A percentile compares a stretch with the other conserved stretches of the same genome.
Conservation (phyloP, 768 basidiomycete genomes). For the Gloeophyllum trabeum region DNA sequence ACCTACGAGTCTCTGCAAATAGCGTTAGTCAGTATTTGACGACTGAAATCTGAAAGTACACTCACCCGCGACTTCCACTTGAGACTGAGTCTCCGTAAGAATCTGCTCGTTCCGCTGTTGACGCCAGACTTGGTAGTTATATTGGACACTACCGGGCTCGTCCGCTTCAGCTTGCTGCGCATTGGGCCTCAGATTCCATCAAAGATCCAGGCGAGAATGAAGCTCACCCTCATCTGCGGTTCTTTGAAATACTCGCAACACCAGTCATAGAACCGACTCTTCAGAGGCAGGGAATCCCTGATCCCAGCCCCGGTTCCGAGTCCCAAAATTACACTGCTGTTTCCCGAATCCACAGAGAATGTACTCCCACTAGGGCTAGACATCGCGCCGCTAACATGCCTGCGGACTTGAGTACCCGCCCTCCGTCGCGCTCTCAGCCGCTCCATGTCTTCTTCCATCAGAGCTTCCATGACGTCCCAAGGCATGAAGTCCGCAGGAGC, state of each 20-base stretch:
- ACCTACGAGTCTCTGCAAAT: conserved; percentile 42
- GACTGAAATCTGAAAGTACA: conserved; percentile 4
- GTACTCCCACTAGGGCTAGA: conserved; percentile 68
- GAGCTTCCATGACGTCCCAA: conserved; percentile 74
- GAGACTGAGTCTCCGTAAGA: conserved; percentile 51
- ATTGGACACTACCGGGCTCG: conserved; percentile 88
- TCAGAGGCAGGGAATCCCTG: conserved; percentile 78
- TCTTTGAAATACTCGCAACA: conserved; percentile 96
- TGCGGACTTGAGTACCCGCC: conserved; percentile 25
- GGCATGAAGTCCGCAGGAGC: conserved; percentile 47
- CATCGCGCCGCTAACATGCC: conserved; percentile 29
- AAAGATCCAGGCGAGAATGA: not conserved
- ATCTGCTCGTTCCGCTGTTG: conserved; percentile 84
- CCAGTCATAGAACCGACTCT: conserved; percentile 92
- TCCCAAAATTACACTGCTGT: conserved; percentile 60
- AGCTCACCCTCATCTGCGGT: conserved; percentile 91
- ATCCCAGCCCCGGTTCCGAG: conserved; percentile 74
- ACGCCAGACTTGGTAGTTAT: conserved; percentile 94
- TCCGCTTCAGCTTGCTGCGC: conserved; percentile 84
- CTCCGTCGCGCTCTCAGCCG: conserved; percentile 64
- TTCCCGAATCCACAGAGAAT: conserved; percentile 65
- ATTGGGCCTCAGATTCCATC: conserved; percentile 3
- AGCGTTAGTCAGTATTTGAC: conserved; percentile 1
- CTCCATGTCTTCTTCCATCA: conserved; percentile 95
- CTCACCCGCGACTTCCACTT: conserved; percentile 69